Base-by-base conservation (phyloP, 805 yeast genomes). In the Cyberlindnera nakhonratchasimensis region DNA sequence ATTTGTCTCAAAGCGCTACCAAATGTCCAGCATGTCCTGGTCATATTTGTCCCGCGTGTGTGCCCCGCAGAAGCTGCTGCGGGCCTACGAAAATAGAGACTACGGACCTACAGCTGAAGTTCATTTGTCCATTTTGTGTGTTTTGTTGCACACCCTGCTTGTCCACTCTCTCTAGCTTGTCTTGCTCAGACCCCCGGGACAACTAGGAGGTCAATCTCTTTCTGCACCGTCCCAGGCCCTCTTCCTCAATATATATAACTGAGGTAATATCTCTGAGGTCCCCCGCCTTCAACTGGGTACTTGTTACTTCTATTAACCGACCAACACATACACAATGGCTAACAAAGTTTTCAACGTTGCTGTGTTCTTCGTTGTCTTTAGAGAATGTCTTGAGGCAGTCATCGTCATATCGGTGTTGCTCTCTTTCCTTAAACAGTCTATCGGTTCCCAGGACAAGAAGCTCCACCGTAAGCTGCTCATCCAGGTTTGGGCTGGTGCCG, bases 371-470 rank as follows among this genome's bases (percentile, higher is more conserved):
- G 83, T 90, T 53, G 93, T 89, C 45, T 83, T 91, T 64, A 84
- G 99, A 74, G 99, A 91, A 70, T 72, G 95, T 39, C 71, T 91
- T 50, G 99, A 91, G 69, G 99, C 98, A 16, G 81, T 89, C 40
- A 77, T 91, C 52, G 85, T 91, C 51, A 84, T 93, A 49, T 88
- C 98, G 8, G 97, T 91, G 36, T 71, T 91, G 50, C 72, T 91
- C 44, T 95, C 98, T 26, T 91, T 91, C 70, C 73, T 90, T 54
- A 87, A 88, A 65, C 96, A 88, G 67, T 85, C 96, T 48, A 74
- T 90, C 52, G 96, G 66, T 20, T 51, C 66, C 2, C 65, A 70
- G 39, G 82, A 79, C 53, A 67, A 69, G 21, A 55, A 45, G 14
- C 67, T 85, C 14, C 80, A 85, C 66, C 80, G 77, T 52, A 72